Conservation (phyloP, 176 grass and related monocot species). For the Aegilops longissima region DNA sequence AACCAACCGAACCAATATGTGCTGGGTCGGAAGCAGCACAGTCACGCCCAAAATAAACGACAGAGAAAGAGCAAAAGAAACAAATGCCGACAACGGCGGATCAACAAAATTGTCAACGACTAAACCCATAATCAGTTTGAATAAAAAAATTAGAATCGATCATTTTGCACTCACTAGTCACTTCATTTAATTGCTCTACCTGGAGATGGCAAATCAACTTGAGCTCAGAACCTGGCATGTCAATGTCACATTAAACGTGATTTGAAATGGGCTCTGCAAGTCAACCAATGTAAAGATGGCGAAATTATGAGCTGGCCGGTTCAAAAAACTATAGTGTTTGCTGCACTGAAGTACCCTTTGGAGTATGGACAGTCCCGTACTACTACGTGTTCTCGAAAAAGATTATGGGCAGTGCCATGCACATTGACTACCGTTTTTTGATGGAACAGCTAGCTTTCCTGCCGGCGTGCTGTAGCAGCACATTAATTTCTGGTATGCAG, state of each 20-base stretch:
- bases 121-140: background rate
- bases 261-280: slow-evolving; percentile 16
- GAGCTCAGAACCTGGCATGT: slow-evolving; percentile 23
- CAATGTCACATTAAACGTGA: slow-evolving; percentile 39
- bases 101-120: too few species aligned
- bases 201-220: background rate
- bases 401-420: slow-evolving; percentile 26
- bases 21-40: too few species aligned
- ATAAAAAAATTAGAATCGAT: background rate
- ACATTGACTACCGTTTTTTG: slow-evolving; percentile 31
- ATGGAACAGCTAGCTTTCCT: slow-evolving; percentile 47
- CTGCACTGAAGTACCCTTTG: background rate
- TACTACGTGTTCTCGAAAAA: slow-evolving; percentile 11
- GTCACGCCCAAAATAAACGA: too few species aligned
- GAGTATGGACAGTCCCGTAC: background rate
- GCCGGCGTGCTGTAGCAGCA: background rate
- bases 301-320: slow-evolving; percentile 6
- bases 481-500: background rate
- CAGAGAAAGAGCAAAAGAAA: too few species aligned
- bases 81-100: too few species aligned
- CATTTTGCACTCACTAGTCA: background rate
- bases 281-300: slow-evolving; percentile 24
- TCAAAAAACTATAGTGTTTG: slow-evolving; percentile 6
- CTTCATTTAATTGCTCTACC: background rate
- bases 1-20: too few species aligned